Conservation (phyloP, 2,329 filamentous ascomycete genomes). For the Exophiala phaeomuriformis region DNA sequence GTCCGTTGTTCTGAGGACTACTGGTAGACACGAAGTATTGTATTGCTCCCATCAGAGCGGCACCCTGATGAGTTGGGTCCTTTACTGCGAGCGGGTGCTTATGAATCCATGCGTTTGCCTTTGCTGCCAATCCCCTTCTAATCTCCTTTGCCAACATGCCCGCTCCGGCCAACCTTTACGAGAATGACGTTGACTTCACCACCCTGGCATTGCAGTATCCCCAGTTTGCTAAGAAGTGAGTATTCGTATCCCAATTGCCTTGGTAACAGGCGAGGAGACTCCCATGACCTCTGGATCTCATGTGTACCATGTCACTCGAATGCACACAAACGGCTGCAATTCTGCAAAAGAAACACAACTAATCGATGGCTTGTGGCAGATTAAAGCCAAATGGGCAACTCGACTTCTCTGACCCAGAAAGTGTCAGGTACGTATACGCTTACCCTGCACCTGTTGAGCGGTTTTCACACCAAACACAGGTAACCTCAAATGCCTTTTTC, state of each 20-base stretch:
- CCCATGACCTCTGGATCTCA: too few species aligned
- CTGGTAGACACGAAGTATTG: too few species aligned
- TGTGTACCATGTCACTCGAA: too few species aligned
- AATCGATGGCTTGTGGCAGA: conserved; percentile 29
- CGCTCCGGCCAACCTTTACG: conserved; percentile 22
- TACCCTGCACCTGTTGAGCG: not conserved
- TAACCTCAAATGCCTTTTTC: too few species aligned
- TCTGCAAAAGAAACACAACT: too few species aligned
- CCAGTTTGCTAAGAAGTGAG: conserved; percentile 53
- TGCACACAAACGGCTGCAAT: too few species aligned
- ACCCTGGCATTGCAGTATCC: conserved; percentile 52
- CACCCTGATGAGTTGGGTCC: too few species aligned
- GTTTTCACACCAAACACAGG: too few species aligned
- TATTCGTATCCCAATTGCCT: conserved; percentile 18
- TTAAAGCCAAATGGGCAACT: conserved; percentile 54
- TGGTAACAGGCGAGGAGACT: too few species aligned
- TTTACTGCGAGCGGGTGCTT: too few species aligned
- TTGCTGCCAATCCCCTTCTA: not conserved
- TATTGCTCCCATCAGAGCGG: too few species aligned
- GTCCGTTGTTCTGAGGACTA: not conserved
- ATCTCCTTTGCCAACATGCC: conserved; percentile 21
- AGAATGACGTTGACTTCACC: conserved; percentile 49
- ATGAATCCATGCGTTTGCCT: not conserved
- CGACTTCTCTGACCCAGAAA: conserved; percentile 71
- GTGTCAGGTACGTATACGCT: conserved; percentile 55